Base-by-base conservation (phyloP, 805 yeast genomes). In the Brettanomyces nanus region DNA sequence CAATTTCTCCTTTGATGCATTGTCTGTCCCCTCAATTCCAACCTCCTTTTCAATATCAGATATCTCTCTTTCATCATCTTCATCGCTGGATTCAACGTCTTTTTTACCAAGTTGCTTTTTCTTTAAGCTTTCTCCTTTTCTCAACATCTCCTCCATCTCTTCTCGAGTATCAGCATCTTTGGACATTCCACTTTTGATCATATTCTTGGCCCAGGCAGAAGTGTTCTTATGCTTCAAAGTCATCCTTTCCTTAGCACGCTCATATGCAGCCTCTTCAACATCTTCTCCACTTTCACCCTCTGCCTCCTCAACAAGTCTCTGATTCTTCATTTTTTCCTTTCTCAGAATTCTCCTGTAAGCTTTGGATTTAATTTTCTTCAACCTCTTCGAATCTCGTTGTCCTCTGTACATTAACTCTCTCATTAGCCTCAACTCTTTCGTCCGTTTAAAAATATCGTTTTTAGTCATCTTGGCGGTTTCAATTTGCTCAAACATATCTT, bases 381-480 rank as follows among this genome's bases (percentile, higher is more conserved):
- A 71, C 50, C 98, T 74, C 60, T 76, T 87, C 7, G 97, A 89
- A 53, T 85, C 80, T 54, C 80, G 75, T 64, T 90, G 97, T 52
- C 90, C 97, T 51, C 97, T 73, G 65, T 87, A 92, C 95, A 90
- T 85, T 45, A 90, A 72, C 56, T 92, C 98, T 46, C 98, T 74
- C 96, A 87, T 86, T 53, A 83, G 62, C 48, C 97, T 74, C 48
- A 90, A 69, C 61, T 90, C 95, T 42, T 76, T 74, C 6, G 92
- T 80, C 42, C 94, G 71, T 55, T 78, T 76, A 39, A 66, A 63
- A 64, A 90, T 62, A 36, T 92, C 97, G 43, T 83, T 94, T 20
- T 80, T 73, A 0, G 92, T 71, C 58, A 90, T 62, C 52, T 81
- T 80, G 2, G 95, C 87, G 2, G 84, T 76, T 6, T 85, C 89